phyloP scores from a whole-genome alignment of 2,329 filamentous ascomycete species.

The Aspergillus sp. region DNA sequence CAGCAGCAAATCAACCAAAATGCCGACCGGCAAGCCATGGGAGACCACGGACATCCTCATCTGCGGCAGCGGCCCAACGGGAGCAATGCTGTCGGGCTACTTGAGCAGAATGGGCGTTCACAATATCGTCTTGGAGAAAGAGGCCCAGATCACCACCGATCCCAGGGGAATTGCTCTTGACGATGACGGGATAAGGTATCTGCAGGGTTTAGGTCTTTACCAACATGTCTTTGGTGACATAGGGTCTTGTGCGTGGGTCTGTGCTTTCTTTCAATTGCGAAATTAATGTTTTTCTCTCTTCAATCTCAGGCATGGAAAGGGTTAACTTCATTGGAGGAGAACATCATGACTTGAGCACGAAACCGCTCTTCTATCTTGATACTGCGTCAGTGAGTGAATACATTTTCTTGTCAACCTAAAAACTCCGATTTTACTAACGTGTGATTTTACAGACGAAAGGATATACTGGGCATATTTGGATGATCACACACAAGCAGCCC shows the following conservation, averaged over 20 bases:
- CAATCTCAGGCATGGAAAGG: constrained; percentile 16
- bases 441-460: constrained; percentile 21
- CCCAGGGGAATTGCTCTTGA: constrained; percentile 35
- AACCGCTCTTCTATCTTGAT: constrained; percentile 26
- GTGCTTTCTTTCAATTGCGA: background rate
- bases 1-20: background rate
- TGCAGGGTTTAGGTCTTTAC: constrained; percentile 32
- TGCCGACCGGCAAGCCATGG: background rate
- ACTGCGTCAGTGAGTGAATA: constrained; percentile 15
- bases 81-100: constrained; percentile 30
- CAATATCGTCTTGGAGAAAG: constrained; percentile 31
- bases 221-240: constrained; percentile 27
- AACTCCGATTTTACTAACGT: background rate
- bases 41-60: constrained; percentile 32
- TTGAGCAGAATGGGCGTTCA: constrained; percentile 23
- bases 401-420: background rate
- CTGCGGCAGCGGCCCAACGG: constrained; percentile 35
- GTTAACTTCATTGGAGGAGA: constrained; percentile 27
- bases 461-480: constrained; percentile 29
- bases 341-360: constrained; percentile 16
- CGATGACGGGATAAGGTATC: constrained; percentile 32
- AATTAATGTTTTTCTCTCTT: background rate
- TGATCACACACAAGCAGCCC: constrained; percentile 32
- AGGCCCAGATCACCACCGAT: constrained; percentile 30
- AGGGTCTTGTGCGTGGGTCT: constrained; percentile 21